Conservation (phyloP, 108 stramenopile species). For the Cyclostephanos tholiformis region DNA sequence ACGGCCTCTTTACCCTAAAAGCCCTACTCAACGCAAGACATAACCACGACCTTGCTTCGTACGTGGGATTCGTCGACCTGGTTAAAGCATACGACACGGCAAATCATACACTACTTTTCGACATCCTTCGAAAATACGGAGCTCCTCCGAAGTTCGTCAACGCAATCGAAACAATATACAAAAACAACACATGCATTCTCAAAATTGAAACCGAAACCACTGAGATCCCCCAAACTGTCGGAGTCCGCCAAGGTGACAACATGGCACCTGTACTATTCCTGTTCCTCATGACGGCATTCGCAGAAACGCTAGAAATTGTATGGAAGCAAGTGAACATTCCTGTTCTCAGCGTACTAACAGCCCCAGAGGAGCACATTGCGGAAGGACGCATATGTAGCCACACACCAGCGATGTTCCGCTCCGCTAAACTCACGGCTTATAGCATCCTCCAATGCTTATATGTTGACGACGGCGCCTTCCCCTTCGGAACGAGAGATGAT, state of each 20-base stretch:
- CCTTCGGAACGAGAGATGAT: neutral
- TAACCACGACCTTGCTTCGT: neutral
- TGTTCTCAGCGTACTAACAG: no score
- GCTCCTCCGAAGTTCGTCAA: neutral
- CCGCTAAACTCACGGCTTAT: no score
- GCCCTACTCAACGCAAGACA: slow-evolving; percentile 6
- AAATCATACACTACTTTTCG: slow-evolving; percentile 10
- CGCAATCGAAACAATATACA: slow-evolving; percentile 14
- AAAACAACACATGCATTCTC: neutral
- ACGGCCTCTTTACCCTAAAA: slow-evolving; percentile 21
- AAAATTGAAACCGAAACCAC: neutral
- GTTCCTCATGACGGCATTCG: slow-evolving; percentile 27
- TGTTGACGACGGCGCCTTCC: neutral
- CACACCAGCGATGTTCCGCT: no score
- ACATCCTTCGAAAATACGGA: no score
- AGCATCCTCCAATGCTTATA: neutral
- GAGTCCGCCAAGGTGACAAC: slow-evolving; percentile 6
- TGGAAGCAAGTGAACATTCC: neutral
- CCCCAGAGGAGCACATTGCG: no score
- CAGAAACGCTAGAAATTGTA: slow-evolving; percentile 11
- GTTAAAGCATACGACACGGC: slow-evolving; percentile 37
- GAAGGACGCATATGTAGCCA: neutral
- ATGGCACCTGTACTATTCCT: slow-evolving; percentile 30
- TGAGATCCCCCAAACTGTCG: slow-evolving; percentile 4
- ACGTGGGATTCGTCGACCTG: slow-evolving; percentile 15